These are phyloP conservation scores for Ophiostoma ips DNA, from an alignment of 2,329 filamentous ascomycete species.

Conservation along the genomic window DNA sequence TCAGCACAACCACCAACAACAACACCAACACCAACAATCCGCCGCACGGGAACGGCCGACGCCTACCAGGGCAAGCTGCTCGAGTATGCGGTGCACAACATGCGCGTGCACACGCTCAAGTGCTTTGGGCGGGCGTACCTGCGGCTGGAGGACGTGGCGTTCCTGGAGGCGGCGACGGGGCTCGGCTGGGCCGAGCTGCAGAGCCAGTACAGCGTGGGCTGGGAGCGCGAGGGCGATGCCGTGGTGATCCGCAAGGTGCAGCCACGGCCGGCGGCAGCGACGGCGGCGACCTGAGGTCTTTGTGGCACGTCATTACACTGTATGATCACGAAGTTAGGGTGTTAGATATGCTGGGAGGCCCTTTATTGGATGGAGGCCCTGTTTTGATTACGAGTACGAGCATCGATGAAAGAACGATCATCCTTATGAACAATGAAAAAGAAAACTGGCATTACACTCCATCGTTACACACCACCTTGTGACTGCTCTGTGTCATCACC, in stretches of 20 bases:
- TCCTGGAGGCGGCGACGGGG: conserved; percentile 55
- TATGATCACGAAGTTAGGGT: background rate
- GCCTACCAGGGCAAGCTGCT: conserved; percentile 68
- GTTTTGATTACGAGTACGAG: background rate
- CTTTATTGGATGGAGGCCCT: background rate
- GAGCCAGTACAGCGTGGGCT: conserved; percentile 61
- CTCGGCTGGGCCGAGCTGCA: conserved; percentile 59
- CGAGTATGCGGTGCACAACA: conserved; percentile 63
- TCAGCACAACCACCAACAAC: conserved; percentile 14
- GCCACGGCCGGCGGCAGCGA: conserved; percentile 8
- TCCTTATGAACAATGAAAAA: too few relatives aligned
- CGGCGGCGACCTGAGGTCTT: background rate
- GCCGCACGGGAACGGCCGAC: conserved; percentile 42
- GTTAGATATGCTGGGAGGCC: too few relatives aligned
- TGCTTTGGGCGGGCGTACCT: conserved; percentile 76
- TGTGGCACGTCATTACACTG: background rate
- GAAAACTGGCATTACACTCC: background rate
- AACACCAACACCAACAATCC: background rate
- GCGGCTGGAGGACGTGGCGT: conserved; percentile 45
- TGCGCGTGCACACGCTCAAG: conserved; percentile 68
- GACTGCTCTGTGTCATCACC: too few relatives aligned
- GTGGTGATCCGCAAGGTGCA: conserved; percentile 52
- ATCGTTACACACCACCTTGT: too few relatives aligned
- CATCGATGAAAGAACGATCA: background rate
- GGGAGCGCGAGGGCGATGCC: conserved; percentile 59